Conservation (phyloP, 345 rosid genomes). For the Hibiscus trionum region DNA sequence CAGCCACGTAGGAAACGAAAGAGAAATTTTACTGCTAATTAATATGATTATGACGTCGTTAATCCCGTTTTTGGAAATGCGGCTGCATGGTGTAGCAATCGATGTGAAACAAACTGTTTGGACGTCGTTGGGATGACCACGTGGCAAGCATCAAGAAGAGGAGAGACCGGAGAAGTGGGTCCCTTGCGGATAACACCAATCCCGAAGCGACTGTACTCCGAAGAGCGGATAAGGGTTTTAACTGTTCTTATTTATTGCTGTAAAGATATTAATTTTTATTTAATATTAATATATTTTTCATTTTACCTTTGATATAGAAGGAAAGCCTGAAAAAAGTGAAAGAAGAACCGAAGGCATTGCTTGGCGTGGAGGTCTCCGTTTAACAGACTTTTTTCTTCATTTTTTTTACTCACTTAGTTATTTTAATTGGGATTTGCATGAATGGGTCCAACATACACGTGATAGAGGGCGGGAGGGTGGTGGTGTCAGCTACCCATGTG, state of each 20-base stretch:
- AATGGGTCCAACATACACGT: conserved; percentile 37
- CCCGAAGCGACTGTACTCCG: neutral
- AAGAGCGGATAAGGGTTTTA: conserved; percentile 13
- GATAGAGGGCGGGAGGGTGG: conserved; percentile 18
- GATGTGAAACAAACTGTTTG: neutral
- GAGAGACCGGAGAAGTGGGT: conserved; percentile 8
- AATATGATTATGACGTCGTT: too few relatives aligned
- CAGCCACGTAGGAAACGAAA: too few relatives aligned
- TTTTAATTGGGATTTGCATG: conserved; percentile 1
- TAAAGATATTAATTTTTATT: neutral
- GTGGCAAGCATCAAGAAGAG: conserved; percentile 23
- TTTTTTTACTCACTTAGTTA: neutral
- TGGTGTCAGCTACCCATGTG: conserved; percentile 53
- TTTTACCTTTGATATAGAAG: conserved; percentile 37
- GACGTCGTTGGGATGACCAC: neutral
- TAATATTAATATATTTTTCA: neutral
- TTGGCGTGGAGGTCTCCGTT: conserved; percentile 39
- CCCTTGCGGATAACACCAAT: conserved; percentile 7
- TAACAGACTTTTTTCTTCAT: neutral
- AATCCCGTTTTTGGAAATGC: neutral
- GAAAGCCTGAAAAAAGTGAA: conserved; percentile 31
- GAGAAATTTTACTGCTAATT: too few relatives aligned
- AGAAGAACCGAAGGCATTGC: conserved; percentile 36
- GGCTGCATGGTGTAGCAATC: neutral
- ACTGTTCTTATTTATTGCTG: conserved; percentile 2